Percentiles rank a stretch among this genome's conserved stretches.
These are phyloP conservation scores for Helotiales sp. DNA, from an alignment of 2,329 filamentous ascomycete species.

Conservation along the genomic window DNA sequence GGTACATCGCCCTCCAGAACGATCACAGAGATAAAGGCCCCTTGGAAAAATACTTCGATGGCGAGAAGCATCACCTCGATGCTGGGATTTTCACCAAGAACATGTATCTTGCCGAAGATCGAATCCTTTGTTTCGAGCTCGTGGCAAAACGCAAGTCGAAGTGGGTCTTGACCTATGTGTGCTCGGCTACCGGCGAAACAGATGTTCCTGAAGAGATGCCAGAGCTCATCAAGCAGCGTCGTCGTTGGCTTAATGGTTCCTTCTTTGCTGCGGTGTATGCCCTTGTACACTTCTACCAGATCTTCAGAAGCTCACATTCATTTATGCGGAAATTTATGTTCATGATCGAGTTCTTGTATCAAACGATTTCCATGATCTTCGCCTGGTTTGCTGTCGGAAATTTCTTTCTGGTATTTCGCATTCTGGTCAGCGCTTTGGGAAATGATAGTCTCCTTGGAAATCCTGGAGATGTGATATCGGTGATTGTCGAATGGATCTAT, in stretches of 20 bases:
- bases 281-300: conserved; percentile 66
- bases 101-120: conserved; percentile 62
- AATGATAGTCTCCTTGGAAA: conserved; percentile 67
- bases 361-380: conserved; percentile 66
- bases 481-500: conserved; percentile 96
- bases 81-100: conserved; percentile 64
- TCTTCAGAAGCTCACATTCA: conserved; percentile 69
- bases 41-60: conserved; percentile 73
- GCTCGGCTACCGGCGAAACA: conserved; percentile 69
- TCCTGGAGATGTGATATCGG: conserved; percentile 74
- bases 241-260: conserved; percentile 72
- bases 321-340: conserved; percentile 65
- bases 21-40: conserved; percentile 68
- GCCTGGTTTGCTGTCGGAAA: conserved; percentile 65
- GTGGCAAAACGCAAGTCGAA: conserved; percentile 68
- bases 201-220: conserved; percentile 70
- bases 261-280: conserved; percentile 76
- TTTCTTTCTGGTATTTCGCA: conserved; percentile 40
- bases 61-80: conserved; percentile 66
- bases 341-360: conserved; percentile 70
- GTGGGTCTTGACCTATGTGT: conserved; percentile 73
- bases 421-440: conserved; percentile 82
- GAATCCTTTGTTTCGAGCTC: conserved; percentile 64
- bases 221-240: conserved; percentile 70
- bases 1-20: conserved; percentile 70